phyloP scores from a whole-genome alignment of 495 filamentous ascomycete genomes.

The Thermochaetoides thermophila region DNA sequence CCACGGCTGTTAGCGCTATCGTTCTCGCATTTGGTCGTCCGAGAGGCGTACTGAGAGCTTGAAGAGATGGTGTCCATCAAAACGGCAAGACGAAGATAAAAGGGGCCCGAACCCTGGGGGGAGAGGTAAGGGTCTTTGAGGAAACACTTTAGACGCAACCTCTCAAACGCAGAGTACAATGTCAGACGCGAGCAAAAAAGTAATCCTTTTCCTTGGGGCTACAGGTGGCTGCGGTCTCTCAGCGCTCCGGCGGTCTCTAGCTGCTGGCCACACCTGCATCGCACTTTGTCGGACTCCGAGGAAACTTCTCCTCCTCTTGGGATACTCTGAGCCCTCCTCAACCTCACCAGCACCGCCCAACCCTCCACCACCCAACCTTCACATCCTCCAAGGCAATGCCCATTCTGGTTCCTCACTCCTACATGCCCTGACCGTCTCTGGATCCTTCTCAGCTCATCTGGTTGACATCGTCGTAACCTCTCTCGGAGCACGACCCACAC shows the following conservation, averaged over 20 bases:
- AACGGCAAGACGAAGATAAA: constrained; percentile 1
- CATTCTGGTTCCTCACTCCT: constrained; percentile 24
- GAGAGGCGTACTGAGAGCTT: not conserved
- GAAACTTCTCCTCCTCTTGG: too few species aligned
- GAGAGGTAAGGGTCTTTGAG: too few species aligned
- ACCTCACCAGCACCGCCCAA: constrained; percentile 16
- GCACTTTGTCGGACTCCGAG: constrained; percentile 46
- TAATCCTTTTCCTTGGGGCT: constrained; percentile 42
- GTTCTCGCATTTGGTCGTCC: not conserved
- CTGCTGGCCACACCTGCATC: constrained; percentile 34
- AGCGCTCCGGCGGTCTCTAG: constrained; percentile 35
- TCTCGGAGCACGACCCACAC: constrained; percentile 26
- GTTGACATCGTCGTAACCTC: constrained; percentile 31
- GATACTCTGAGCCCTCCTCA: constrained; percentile 2
- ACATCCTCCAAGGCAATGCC: constrained; percentile 37
- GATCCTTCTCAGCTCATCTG: constrained; percentile 12
- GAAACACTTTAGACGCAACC: too few species aligned
- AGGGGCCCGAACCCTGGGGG: not conserved
- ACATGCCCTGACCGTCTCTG: constrained; percentile 21
- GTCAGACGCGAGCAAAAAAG: constrained; percentile 13
- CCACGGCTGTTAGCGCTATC: not conserved
- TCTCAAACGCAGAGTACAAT: not conserved
- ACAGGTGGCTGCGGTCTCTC: constrained; percentile 35
- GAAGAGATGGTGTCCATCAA: not conserved
- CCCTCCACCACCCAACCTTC: constrained; percentile 23